Percentiles rank a stretch among this genome's conserved stretches.
Conservation (phyloP, 1,284 basidiomycete genomes). For the Peniophora sp. region DNA sequence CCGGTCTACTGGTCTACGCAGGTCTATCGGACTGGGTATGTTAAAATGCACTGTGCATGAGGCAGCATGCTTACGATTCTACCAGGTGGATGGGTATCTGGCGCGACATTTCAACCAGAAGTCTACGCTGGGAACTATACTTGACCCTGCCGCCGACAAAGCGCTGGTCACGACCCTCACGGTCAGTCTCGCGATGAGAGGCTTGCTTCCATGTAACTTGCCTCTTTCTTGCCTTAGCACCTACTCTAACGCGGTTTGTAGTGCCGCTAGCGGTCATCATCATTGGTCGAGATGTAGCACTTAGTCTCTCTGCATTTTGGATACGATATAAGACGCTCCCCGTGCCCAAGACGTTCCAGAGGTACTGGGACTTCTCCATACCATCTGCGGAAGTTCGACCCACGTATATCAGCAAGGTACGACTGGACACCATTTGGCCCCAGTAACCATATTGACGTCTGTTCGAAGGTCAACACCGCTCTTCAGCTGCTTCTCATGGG, state of each 20-base stretch:
- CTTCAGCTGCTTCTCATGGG: conserved; percentile 91
- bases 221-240: background rate
- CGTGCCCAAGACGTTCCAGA: conserved; percentile 83
- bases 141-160: conserved; percentile 98
- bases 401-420: conserved; percentile 83
- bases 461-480: conserved; percentile 80
- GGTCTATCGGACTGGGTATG: conserved; percentile 86
- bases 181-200: conserved; percentile 77
- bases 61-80: conserved; percentile 7
- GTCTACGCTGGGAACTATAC: conserved; percentile 87
- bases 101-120: conserved; percentile 82
- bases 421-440: conserved; percentile 8
- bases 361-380: conserved; percentile 94
- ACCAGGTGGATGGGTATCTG: conserved; percentile 82
- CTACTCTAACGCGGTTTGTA: conserved; percentile 21
- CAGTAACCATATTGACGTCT: background rate
- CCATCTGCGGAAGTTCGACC: conserved; percentile 92
- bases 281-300: conserved; percentile 81
- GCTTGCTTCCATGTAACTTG: conserved; percentile 73
- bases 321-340: conserved; percentile 90
- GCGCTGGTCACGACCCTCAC: conserved; percentile 92
- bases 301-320: conserved; percentile 89
- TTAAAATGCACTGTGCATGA: conserved; percentile 11
- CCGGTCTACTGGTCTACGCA: conserved; percentile 79
- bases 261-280: conserved; percentile 84